Evolutionary conservation across 1,284 basidiomycete species (phyloP), one percentile per base, ranked within the genome.

Genomic region (Gastroboletus turbinatus): DNA sequence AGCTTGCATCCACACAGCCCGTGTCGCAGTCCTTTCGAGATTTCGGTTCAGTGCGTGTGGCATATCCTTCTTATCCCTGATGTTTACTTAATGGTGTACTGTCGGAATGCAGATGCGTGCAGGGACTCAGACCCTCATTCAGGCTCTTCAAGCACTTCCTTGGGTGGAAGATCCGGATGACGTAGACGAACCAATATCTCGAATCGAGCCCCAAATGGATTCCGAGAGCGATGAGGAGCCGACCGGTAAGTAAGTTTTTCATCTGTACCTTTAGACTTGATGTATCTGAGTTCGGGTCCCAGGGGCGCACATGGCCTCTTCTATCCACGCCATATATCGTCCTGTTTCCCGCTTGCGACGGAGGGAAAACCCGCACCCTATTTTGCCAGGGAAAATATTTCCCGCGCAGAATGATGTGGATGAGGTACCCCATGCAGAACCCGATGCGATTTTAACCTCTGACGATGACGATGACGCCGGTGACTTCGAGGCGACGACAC

Each of bases 271-370:
- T 40, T 30, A 39, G 30, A 13, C n/a, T 63, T 32, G 45, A 29
- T 27, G 30, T 46, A 38, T 45, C 23, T 36, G 29, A 58, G 45
- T 21, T 36, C 21, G 42, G 36, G 21, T 52, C 30, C 7, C 29
- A 72, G 71, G 13, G 7, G 11, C 30, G 50, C 79, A 74, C n/a
- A 72, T 92, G 53, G 82, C 88, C 1, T 92, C 89, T 21, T 91
- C 89, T n/a, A 90, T 93, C 45, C 90, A 93, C 64, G 83, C 91
- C 29, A 92, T 93, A 53, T 84, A 93, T 66, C 84, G 89, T 32
- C 90, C 91, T n/a, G 73, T 92, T 40, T 88, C 87, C 11, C 83
- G 83, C 38, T 84, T 81, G 9, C 81, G 80, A 52, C 79, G 79
- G 43, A 71, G 75, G 30, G 80, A 75, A 52, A 63, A 68, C 21